These are phyloP conservation scores for Pseudozyma pruni DNA, from an alignment of 1,284 basidiomycete genomes.

Conservation along the genomic window DNA sequence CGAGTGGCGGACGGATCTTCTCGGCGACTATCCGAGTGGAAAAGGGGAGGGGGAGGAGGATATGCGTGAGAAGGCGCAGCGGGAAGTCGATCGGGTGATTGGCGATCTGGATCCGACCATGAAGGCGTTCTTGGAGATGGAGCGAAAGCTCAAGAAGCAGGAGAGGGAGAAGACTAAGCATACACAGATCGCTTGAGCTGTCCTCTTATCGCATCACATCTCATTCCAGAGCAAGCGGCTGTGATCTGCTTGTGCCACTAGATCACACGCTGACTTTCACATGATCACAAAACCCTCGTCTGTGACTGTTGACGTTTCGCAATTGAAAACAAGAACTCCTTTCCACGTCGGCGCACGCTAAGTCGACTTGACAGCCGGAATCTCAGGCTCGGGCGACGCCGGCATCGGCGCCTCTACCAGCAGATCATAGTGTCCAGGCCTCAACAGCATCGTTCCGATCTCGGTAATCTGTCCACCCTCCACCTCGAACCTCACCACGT, in stretches of 20 bases:
- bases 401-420: constrained; percentile 50
- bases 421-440: constrained; percentile 58
- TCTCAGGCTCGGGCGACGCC: constrained; percentile 51
- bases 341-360: too few relatives aligned
- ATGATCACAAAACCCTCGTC: too few relatives aligned
- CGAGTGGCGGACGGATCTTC: constrained; percentile 75
- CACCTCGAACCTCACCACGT: constrained; percentile 58
- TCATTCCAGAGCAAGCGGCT: too few relatives aligned
- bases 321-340: too few relatives aligned
- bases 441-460: constrained; percentile 49
- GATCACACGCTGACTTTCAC: too few relatives aligned
- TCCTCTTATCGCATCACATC: not conserved
- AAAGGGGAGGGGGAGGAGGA: constrained; percentile 13
- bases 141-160: constrained; percentile 58
- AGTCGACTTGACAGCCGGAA: constrained; percentile 30
- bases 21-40: constrained; percentile 66
- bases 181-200: not conserved
- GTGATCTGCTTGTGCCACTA: too few relatives aligned
- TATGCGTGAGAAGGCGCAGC: constrained; percentile 34
- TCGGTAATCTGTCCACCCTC: constrained; percentile 56
- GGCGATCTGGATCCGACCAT: constrained; percentile 58
- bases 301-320: too few relatives aligned
- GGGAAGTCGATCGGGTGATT: constrained; percentile 48
- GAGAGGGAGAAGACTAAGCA: constrained; percentile 26
- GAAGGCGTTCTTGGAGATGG: constrained; percentile 63